Percentiles rank a stretch among this genome's conserved stretches.
Conservation (phyloP, 179 eudicot species). For the Sideroxylon spinosum region DNA sequence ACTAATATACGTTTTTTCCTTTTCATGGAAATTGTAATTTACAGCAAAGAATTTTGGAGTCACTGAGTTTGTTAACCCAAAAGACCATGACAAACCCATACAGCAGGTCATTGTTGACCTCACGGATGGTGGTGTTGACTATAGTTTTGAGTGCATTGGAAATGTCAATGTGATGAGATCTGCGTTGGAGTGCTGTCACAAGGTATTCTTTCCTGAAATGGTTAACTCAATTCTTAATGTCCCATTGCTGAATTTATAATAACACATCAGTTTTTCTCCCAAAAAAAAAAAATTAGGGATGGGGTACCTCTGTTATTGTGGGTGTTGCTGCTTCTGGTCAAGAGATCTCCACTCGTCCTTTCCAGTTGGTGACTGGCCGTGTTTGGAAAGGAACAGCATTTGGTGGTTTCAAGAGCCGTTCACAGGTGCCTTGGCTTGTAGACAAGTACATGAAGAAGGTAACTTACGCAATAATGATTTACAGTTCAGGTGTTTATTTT, state of each 20-base stretch:
- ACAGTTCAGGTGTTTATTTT: no score
- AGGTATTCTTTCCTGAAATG: slow-evolving; percentile 34
- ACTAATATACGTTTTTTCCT: background rate
- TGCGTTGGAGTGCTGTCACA: slow-evolving; percentile 96
- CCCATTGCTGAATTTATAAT: background rate
- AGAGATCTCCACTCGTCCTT: slow-evolving; percentile 95
- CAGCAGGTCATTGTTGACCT: slow-evolving; percentile 86
- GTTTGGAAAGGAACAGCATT: slow-evolving; percentile 99
- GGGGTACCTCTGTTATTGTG: slow-evolving; percentile 98
- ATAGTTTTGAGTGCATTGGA: slow-evolving; percentile 95
- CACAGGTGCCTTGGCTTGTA: slow-evolving; percentile 98
- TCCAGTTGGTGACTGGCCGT: slow-evolving; percentile 92
- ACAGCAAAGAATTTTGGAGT: slow-evolving; percentile 95
- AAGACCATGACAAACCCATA: slow-evolving; percentile 83
- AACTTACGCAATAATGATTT: background rate
- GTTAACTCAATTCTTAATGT: background rate
- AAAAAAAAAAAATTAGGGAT: slow-evolving; percentile 48
- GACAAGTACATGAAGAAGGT: slow-evolving; percentile 94
- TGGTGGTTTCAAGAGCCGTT: slow-evolving; percentile 98
- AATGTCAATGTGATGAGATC: slow-evolving; percentile 87
- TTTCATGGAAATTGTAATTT: slow-evolving; percentile 17
- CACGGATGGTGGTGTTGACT: slow-evolving; percentile 98
- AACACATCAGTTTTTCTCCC: background rate
- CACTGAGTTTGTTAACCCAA: slow-evolving; percentile 92
- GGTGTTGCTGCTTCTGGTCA: slow-evolving; percentile 97